A percentile compares a stretch with the other conserved stretches of the same genome.
phyloP scores from a whole-genome alignment of 2,329 filamentous ascomycete genomes.

The Aspergillus sp. region DNA sequence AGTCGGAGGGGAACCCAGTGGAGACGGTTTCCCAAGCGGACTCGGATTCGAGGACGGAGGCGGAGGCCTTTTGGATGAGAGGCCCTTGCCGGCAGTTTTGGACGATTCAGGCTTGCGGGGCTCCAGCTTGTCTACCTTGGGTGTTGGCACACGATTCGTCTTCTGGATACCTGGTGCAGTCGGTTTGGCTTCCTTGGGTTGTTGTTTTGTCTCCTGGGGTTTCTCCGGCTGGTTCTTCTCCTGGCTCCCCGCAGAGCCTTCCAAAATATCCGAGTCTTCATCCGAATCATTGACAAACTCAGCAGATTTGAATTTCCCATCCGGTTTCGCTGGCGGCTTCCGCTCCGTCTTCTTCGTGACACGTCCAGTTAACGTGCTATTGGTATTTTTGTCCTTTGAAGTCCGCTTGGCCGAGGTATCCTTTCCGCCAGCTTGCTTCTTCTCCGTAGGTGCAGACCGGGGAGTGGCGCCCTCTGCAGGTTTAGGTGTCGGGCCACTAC shows the following conservation, averaged over 20 bases:
- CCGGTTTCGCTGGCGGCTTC: constrained; percentile 27
- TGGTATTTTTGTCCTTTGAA: constrained; percentile 42
- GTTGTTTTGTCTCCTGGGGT: constrained; percentile 12
- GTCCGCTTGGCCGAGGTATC: constrained; percentile 35
- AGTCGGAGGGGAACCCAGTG: constrained; percentile 51
- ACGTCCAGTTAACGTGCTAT: constrained; percentile 36
- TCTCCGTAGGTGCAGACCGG: constrained; percentile 11
- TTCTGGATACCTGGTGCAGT: constrained; percentile 12
- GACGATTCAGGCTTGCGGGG: constrained; percentile 16
- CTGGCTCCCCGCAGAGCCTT: constrained; percentile 17
- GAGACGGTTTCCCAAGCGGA: constrained; percentile 53
- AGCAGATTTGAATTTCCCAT: constrained; percentile 43
- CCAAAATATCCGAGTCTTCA: constrained; percentile 35
- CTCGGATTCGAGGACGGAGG: constrained; percentile 33
- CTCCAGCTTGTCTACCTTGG: constrained; percentile 18
- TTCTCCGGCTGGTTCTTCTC: constrained; percentile 9
- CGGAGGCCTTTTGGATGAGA: constrained; percentile 26
- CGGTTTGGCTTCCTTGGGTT: constrained; percentile 11
- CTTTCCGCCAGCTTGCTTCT: constrained; percentile 31
- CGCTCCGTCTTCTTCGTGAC: constrained; percentile 39
- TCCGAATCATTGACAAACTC: constrained; percentile 47
- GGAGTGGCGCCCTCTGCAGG: constrained; percentile 14
- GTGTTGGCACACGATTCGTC: constrained; percentile 12
- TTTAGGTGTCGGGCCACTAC: constrained; percentile 18
- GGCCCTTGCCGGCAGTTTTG: constrained; percentile 19